phyloP scores from a whole-genome alignment of 371 early-diverging fungal genomes.

The Haplosporangium sp. region DNA sequence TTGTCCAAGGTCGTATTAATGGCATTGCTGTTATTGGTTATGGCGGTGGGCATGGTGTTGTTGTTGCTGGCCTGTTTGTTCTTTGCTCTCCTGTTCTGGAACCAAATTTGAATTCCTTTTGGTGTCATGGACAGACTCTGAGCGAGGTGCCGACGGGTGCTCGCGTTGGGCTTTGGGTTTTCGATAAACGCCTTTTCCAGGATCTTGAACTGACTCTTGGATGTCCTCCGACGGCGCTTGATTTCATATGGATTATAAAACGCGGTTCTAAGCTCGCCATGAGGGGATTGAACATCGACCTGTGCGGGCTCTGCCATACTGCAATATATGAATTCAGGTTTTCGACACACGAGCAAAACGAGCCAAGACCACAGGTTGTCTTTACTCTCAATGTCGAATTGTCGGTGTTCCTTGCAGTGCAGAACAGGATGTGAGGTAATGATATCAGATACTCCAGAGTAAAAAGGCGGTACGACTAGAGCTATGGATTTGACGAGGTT shows the following conservation, averaged over 20 bases:
- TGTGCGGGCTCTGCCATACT: constrained; percentile 17
- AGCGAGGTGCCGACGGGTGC: constrained; percentile 74
- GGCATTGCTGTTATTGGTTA: background rate
- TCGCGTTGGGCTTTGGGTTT: constrained; percentile 78
- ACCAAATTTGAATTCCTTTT: constrained; percentile 96
- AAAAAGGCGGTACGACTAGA: too few species aligned
- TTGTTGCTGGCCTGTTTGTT: constrained; percentile 20
- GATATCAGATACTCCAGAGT: too few species aligned
- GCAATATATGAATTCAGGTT: background rate
- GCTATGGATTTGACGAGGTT: too few species aligned
- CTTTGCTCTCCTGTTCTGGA: constrained; percentile 97
- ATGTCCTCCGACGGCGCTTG: constrained; percentile 81
- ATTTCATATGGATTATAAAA: constrained; percentile 85
- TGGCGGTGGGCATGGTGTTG: constrained; percentile 11
- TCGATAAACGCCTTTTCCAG: constrained; percentile 76
- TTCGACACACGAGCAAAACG: background rate
- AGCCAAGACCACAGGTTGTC: too few species aligned
- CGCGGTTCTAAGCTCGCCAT: constrained; percentile 73
- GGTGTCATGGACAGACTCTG: constrained; percentile 86
- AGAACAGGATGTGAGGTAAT: too few species aligned
- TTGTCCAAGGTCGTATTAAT: background rate
- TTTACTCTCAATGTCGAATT: too few species aligned
- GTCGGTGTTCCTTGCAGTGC: too few species aligned
- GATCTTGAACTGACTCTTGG: constrained; percentile 73
- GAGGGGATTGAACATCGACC: constrained; percentile 58